phyloP scores from a whole-genome alignment of 139 green algal genomes.

The Gonium pectorale region DNA sequence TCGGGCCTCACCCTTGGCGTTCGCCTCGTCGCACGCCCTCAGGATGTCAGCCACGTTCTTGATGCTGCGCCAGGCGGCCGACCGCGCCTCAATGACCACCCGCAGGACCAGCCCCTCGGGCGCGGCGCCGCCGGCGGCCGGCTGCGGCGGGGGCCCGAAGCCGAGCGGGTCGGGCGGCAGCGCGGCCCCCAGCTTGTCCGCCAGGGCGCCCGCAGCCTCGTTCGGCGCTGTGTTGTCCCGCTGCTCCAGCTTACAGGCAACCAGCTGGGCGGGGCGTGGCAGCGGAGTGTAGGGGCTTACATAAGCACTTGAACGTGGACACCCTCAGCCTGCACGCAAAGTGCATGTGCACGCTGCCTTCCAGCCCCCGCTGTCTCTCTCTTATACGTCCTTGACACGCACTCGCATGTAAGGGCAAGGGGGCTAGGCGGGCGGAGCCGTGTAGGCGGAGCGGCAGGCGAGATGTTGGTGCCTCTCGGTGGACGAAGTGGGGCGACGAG shows the following conservation, averaged over 20 bases:
- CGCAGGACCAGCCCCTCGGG: neutral
- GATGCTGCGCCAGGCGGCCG: constrained; percentile 8
- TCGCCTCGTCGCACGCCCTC: constrained; percentile 16
- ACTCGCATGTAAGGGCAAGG: too few relatives aligned
- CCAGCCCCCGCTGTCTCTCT: too few relatives aligned
- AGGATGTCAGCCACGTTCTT: neutral
- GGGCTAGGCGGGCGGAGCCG: too few relatives aligned
- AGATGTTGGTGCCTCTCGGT: too few relatives aligned
- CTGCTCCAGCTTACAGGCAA: constrained; percentile 30
- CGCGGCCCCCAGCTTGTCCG: neutral
- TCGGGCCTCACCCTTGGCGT: neutral
- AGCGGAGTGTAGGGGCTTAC: too few relatives aligned
- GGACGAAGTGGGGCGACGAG: too few relatives aligned
- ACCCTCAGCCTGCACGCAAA: too few relatives aligned
- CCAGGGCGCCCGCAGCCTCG: neutral
- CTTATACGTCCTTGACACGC: too few relatives aligned
- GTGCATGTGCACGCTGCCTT: too few relatives aligned
- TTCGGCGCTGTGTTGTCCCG: neutral
- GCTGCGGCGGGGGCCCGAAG: neutral
- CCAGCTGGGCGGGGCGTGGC: too few relatives aligned
- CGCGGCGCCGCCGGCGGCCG: neutral
- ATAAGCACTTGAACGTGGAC: too few relatives aligned
- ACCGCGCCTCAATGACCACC: constrained; percentile 23
- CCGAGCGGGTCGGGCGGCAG: constrained; percentile 7
- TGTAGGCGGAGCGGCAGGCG: too few relatives aligned